Percentiles rank a stretch among this genome's conserved stretches.
phyloP scores from a whole-genome alignment of 352 stramenopile genomes.

The Phytophthora pini region DNA sequence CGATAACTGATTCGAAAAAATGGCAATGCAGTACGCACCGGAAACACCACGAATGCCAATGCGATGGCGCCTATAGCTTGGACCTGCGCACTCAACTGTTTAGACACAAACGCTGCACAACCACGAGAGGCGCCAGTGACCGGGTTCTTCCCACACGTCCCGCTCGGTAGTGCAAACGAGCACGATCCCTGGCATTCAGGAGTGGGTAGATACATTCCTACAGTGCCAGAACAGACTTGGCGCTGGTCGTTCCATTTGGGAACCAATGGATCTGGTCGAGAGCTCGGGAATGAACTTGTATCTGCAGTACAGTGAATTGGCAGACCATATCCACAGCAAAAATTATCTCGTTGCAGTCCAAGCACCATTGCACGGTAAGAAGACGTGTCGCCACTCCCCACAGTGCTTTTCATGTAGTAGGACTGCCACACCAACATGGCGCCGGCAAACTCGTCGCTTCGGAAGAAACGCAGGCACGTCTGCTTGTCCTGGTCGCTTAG shows the following conservation, averaged over 20 bases:
- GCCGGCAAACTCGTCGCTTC: conserved; percentile 67
- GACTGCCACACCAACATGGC: conserved; percentile 75
- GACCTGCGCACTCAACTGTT: conserved; percentile 48
- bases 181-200: conserved; percentile 58
- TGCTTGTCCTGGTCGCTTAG: conserved; percentile 41
- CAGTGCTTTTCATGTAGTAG: conserved; percentile 66
- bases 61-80: conserved; percentile 49
- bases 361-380: conserved; percentile 66
- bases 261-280: conserved; percentile 44
- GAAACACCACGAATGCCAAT: conserved; percentile 52
- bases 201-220: conserved; percentile 51
- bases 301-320: conserved; percentile 60
- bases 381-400: conserved; percentile 10
- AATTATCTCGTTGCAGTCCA: conserved; percentile 64
- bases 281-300: conserved; percentile 51
- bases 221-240: conserved; percentile 35
- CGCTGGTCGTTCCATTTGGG: conserved; percentile 34
- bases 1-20: background rate
- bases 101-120: conserved; percentile 59
- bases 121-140: conserved; percentile 55
- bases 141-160: conserved; percentile 63
- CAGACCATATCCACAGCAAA: conserved; percentile 74
- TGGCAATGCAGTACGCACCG: conserved; percentile 33
- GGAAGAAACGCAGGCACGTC: conserved; percentile 58
- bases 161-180: conserved; percentile 70